Evolutionary conservation across 495 filamentous ascomycete species (phyloP), one percentile per base, ranked within the genome.

Genomic region (Neurospora hispaniola): DNA sequence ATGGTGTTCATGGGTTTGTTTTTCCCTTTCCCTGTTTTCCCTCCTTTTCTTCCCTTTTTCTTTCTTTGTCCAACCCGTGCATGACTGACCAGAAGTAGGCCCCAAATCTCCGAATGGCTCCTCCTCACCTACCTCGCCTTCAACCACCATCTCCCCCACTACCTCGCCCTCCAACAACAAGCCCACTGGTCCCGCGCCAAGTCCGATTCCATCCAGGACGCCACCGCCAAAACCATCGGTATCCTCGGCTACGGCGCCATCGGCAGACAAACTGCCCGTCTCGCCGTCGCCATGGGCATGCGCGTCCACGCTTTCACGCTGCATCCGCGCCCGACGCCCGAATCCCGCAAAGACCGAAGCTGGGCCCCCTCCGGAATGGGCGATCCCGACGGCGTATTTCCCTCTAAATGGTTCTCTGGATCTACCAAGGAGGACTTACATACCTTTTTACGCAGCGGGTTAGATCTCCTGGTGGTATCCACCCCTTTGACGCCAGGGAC

Each of bases 261-360:
- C 73, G 93, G 93, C 2, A 84, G 93, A 11, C 93, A 95, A 73
- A 88, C 90, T 48, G 94, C 88, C 20, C 87, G 91, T 18, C 85
- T 96, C 4, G 88, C 88, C 10, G 85, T 86, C 4, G 91, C 92
- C 9, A 81, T 96, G 77, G 94, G 94, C 8, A 93, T 94, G 89
- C 86, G 88, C 7, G 89, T 97, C 16, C 85, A 94, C 74, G 94
- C 93, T 11, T 94, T 92, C 85, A 97, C 93, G 0, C 90, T 93
- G 0, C 87, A 88, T 31, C 88, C 91, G 0, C 88, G 90, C n/a
- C 73, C 78, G 4, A 88, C 86, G 0, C 84, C 86, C 5, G 85
- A 84, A 39, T 88, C 88, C 5, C 86, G 86, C 40, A 84, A 80
- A 44, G 93, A 96, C 77, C 75, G 75, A 0, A 87, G 89, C 0